A percentile compares a stretch with the other conserved stretches of the same genome.
Conservation (phyloP, 257 asterid genomes). For the Petunia axillaris region DNA sequence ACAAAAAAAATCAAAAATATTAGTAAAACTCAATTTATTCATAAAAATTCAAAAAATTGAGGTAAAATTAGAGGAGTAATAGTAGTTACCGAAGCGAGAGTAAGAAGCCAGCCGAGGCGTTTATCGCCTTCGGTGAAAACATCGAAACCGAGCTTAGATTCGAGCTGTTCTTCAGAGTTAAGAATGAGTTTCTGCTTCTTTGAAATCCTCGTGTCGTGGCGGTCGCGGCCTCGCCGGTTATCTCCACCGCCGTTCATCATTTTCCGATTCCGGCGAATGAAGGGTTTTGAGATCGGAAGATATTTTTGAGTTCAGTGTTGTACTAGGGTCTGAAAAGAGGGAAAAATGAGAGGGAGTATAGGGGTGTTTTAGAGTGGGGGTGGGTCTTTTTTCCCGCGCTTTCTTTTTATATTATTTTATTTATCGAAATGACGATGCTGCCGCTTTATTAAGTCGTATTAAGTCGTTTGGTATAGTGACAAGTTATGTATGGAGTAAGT, state of each 20-base stretch:
- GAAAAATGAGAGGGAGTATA: neutral
- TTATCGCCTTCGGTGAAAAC: conserved; percentile 87
- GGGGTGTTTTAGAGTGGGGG: neutral
- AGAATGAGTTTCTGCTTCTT: conserved; percentile 87
- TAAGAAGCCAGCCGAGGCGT: conserved; percentile 98
- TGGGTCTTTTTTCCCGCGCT: conserved; percentile 11
- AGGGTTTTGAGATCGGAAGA: neutral
- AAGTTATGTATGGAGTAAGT: too few species aligned
- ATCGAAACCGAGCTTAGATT: conserved; percentile 81
- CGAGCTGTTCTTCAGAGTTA: conserved; percentile 91
- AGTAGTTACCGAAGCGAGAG: conserved; percentile 66
- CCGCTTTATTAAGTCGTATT: neutral
- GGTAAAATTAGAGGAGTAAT: neutral
- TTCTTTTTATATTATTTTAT: neutral
- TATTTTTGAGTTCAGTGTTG: neutral
- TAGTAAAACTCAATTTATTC: conserved; percentile 1
- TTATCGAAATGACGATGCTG: neutral
- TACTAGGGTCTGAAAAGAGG: neutral
- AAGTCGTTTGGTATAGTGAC: too few species aligned
- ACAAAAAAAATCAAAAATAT: conserved; percentile 13
- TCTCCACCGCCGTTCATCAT: conserved; percentile 54
- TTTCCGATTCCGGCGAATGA: neutral
- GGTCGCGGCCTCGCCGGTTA: conserved; percentile 45
- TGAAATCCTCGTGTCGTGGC: conserved; percentile 56
- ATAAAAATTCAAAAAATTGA: neutral